Evolutionary conservation across 2,329 filamentous ascomycete species (phyloP).

Genomic region (Fusarium pseudocircinatum): DNA sequence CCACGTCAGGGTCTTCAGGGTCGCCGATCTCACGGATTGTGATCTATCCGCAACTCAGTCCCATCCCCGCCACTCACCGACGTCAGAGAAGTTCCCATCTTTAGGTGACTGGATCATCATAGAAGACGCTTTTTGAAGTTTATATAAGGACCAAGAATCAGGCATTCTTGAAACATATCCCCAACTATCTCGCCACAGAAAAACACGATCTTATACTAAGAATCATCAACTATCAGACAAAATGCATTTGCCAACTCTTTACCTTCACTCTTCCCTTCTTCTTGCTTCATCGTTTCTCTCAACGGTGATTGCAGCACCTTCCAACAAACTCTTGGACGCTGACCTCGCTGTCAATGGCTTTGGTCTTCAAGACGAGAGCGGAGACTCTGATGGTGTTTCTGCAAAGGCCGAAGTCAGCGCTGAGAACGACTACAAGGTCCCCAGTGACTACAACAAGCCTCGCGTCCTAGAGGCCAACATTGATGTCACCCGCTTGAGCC

Average conservation of each 20-base stretch:
- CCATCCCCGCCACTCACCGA: background rate
- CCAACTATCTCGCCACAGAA: background rate
- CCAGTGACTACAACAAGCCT: background rate
- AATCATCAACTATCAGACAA: background rate
- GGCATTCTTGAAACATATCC: background rate
- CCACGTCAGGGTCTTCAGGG: background rate
- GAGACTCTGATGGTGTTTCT: background rate
- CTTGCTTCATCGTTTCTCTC: slow-evolving; percentile 2
- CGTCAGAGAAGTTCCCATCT: background rate
- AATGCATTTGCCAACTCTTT: slow-evolving; percentile 31
- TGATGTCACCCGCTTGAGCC: background rate
- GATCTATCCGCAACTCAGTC: slow-evolving; percentile 12
- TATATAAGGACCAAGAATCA: background rate
- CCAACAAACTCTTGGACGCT: background rate
- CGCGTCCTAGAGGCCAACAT: background rate
- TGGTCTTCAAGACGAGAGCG: background rate
- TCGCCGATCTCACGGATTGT: slow-evolving; percentile 19
- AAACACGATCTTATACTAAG: background rate
- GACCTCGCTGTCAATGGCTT: background rate
- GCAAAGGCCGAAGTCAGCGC: background rate
- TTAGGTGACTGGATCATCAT: background rate
- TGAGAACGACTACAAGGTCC: background rate
- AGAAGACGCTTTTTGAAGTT: background rate
- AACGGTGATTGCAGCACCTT: slow-evolving; percentile 10
- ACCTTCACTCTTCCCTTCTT: background rate